phyloP scores from a whole-genome alignment of 371 early-diverging fungal genomes.

The Syncephalastrum racemosum region DNA sequence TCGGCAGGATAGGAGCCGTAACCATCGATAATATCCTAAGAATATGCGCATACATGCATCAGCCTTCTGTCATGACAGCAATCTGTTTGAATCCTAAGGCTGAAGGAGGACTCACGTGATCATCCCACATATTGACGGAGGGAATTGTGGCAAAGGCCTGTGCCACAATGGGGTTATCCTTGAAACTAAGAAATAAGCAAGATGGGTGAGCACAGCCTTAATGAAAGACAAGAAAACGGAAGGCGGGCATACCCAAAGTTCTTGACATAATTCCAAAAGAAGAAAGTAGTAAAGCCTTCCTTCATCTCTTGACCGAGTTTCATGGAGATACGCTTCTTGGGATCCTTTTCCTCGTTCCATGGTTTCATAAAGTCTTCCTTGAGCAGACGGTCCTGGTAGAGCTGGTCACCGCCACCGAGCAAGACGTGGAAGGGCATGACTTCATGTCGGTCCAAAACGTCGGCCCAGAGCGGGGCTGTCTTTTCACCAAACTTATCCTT shows the following conservation, averaged over 20 bases:
- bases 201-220: not conserved
- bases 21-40: constrained; percentile 68
- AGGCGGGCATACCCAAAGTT: constrained; percentile 57
- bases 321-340: constrained; percentile 37
- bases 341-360: constrained; percentile 42
- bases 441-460: constrained; percentile 69
- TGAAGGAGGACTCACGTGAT: constrained; percentile 61
- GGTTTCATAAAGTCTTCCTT: constrained; percentile 46
- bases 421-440: constrained; percentile 73
- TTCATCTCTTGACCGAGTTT: constrained; percentile 55
- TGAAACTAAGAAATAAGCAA: constrained; percentile 20
- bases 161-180: constrained; percentile 51
- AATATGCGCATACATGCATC: not conserved
- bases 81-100: not conserved
- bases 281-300: constrained; percentile 62
- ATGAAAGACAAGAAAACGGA: not conserved
- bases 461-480: constrained; percentile 74
- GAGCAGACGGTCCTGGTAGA: constrained; percentile 58
- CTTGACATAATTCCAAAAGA: constrained; percentile 71
- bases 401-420: constrained; percentile 87
- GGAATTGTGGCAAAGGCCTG: constrained; percentile 73
- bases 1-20: constrained; percentile 85
- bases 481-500: constrained; percentile 46
- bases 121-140: constrained; percentile 76
- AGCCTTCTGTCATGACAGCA: too few relatives aligned